Evolutionary conservation across 2,329 filamentous ascomycete genomes (phyloP).

Genomic region (Pseudocercospora crystallina): DNA sequence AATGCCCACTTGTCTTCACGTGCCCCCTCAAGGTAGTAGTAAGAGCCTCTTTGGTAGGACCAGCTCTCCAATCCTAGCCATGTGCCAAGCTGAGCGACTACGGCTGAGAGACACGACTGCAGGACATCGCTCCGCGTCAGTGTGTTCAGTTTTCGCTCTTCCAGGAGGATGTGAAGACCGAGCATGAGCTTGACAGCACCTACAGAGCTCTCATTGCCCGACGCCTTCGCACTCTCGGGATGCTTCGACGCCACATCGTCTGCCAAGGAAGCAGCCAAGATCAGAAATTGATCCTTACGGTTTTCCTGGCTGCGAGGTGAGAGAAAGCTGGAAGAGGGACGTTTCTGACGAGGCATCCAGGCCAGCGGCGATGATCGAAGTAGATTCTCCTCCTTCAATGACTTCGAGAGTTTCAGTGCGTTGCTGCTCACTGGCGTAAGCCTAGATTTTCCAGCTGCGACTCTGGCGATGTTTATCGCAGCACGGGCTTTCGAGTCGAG

Average conservation of each 20-base stretch:
- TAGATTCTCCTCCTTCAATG: not conserved
- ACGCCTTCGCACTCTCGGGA: not conserved
- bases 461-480: slow-evolving; percentile 25
- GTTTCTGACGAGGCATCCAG: slow-evolving; percentile 18
- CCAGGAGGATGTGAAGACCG: slow-evolving; percentile 79
- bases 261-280: slow-evolving; percentile 27
- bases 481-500: slow-evolving; percentile 31
- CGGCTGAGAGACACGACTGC: slow-evolving; percentile 7
- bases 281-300: slow-evolving; percentile 29
- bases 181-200: slow-evolving; percentile 47
- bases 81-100: slow-evolving; percentile 75
- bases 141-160: slow-evolving; percentile 80
- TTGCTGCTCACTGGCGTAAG: not conserved
- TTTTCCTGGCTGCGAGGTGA: slow-evolving; percentile 15
- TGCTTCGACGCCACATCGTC: slow-evolving; percentile 21
- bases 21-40: slow-evolving; percentile 62
- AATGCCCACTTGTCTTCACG: slow-evolving; percentile 50
- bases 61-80: slow-evolving; percentile 78
- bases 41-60: slow-evolving; percentile 52
- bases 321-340: not conserved
- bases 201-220: slow-evolving; percentile 2
- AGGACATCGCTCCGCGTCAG: slow-evolving; percentile 8
- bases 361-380: slow-evolving; percentile 22
- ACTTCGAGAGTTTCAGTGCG: not conserved
- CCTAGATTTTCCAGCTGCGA: slow-evolving; percentile 23